Base-by-base conservation (phyloP, 2,329 filamentous ascomycete genomes). In the Taxawa tesnikishii region DNA sequence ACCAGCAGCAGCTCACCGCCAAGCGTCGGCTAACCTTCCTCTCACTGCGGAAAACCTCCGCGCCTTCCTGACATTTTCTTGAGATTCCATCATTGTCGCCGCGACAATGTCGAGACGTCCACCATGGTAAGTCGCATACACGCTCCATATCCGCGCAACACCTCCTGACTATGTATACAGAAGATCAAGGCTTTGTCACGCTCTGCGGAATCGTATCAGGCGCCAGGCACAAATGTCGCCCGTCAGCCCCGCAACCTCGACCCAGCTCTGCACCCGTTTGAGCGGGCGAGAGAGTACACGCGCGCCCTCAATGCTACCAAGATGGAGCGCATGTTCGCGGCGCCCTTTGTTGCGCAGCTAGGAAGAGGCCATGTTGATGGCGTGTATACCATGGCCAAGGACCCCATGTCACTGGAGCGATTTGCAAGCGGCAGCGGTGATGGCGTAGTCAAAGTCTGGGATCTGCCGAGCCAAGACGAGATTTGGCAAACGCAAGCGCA, bases 361-460 rank as follows among this genome's bases (percentile, higher is more conserved):
- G 88, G 88, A 33, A 70, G 74, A 18, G 88, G 90, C 13, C 90
- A 98, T 59, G 83, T 94, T 34, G 90, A 98, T 50, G 90, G 90
- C 31, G 62, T 67, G 11, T 67, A 66, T 45, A 56, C 50, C 8
- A 56, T 66, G 26, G 61, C 62, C 9, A 64, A 64, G 36, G 63
- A 66, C 38, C 62, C 62, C 3, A 55, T 58, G 23, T 57, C 58
- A 3, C 49, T 66, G 16, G 59, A 65, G 32, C 55, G 57, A 30
- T 60, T 66, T 28, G 83, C 85, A 5, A 88, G 81, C 49, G 85
- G 83, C 26, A 84, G 79, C 44, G 87, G 87, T 41, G 90, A 98
- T 56, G 88, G 90, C 42, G 75, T 94, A 7, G 73, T 98, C 36
- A 98, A 98, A 59, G 80, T 90, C 19, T 93, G 85, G 85, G 79